Conservation (phyloP, 257 asterid species). For the Penstemon eatonii region DNA sequence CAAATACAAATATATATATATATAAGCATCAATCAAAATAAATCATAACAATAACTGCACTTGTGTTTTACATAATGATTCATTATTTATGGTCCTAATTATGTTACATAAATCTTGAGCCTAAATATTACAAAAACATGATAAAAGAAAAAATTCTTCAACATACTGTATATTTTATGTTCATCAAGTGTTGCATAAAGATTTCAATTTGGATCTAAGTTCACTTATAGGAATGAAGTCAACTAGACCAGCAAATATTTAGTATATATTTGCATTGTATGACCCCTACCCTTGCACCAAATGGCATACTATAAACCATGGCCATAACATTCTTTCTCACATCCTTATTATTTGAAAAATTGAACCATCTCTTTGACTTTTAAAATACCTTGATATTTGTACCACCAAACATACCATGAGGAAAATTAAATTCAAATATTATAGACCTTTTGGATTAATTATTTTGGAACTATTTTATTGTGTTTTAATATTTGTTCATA, state of each 20-base stretch:
- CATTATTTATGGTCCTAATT: too few relatives aligned
- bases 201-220: too few relatives aligned
- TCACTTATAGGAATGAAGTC: slow-evolving; percentile 15
- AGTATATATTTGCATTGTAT: slow-evolving; percentile 10
- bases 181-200: not conserved
- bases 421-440: not conserved
- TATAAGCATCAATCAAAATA: not conserved
- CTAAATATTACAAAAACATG: not conserved
- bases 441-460: too few relatives aligned
- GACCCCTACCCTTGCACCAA: slow-evolving; percentile 32
- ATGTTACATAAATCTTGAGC: too few relatives aligned
- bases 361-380: slow-evolving; percentile 37
- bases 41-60: too few relatives aligned
- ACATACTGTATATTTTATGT: not conserved
- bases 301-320: slow-evolving; percentile 33
- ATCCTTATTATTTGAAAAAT: slow-evolving; percentile 24
- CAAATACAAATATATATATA: not conserved
- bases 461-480: too few relatives aligned
- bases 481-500: not conserved
- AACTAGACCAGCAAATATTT: slow-evolving; percentile 26
- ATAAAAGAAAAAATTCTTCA: not conserved
- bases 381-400: slow-evolving; percentile 30
- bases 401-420: slow-evolving; percentile 10
- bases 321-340: slow-evolving; percentile 21
- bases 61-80: too few relatives aligned